Evolutionary conservation across 2,329 filamentous ascomycete genomes (phyloP).

Genomic region (Scopulariopsis brevicaulis): DNA sequence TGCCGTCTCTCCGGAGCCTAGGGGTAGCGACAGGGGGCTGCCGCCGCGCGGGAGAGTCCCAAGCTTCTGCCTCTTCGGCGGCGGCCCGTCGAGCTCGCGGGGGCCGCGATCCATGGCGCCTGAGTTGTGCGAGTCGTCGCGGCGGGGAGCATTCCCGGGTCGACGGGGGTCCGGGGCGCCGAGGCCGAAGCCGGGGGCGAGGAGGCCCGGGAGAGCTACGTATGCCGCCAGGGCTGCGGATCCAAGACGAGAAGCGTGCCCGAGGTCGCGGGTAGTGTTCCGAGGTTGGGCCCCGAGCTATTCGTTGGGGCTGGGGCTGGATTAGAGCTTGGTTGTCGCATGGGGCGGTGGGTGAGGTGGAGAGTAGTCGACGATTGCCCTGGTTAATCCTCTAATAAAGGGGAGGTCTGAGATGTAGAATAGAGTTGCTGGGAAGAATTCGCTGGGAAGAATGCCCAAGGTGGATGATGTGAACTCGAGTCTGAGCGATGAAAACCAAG

Average conservation of each 20-base stretch:
- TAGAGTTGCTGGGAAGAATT: too few relatives aligned
- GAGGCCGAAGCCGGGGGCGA: not conserved
- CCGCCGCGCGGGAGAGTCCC: not conserved
- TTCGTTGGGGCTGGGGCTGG: too few relatives aligned
- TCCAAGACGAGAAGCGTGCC: not conserved
- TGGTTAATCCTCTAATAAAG: too few relatives aligned
- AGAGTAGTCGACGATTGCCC: too few relatives aligned
- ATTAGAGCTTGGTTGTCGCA: too few relatives aligned
- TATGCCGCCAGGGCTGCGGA: not conserved
- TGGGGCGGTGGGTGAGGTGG: too few relatives aligned
- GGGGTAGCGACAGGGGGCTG: conserved; percentile 1
- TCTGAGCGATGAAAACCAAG: too few relatives aligned
- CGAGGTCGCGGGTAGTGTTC: not conserved
- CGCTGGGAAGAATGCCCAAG: too few relatives aligned
- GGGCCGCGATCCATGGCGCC: not conserved
- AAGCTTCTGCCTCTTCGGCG: not conserved
- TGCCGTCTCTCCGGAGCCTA: not conserved
- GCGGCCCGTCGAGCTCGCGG: not conserved
- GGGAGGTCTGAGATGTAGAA: too few relatives aligned
- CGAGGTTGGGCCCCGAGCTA: not conserved
- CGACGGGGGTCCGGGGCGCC: not conserved
- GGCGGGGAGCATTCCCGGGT: not conserved
- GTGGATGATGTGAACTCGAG: too few relatives aligned
- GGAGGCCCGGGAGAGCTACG: not conserved
- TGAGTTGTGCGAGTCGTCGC: not conserved